Evolutionary conservation across 257 asterid genomes (phyloP), one percentile per base, ranked within the genome.

Genomic region (Linaria vulgaris): DNA sequence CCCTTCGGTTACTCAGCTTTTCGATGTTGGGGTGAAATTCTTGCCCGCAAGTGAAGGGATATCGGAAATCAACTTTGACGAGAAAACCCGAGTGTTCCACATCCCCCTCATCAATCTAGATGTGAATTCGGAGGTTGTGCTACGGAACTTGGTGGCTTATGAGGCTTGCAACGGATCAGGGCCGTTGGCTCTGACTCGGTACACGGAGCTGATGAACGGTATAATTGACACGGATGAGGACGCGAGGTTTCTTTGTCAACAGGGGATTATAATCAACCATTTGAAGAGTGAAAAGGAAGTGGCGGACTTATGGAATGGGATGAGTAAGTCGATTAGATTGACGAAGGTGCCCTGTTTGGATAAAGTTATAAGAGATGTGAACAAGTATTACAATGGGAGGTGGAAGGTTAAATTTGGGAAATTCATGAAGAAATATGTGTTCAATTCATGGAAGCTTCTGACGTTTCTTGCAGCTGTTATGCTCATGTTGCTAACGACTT

Each of bases 231-330:
- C 84, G 0, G 80, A 70, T 1, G 77, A 67, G 39, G 95, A 88
- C 38, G 96, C 76, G 0, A 74, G 30, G 75, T 6, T 75, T 3
- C 80, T 88, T 0, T 71, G 96, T 24, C 71, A 73, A 66, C 74
- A 48, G 38, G 94, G 96, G 74, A 62, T 88, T 4, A 73, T 86
- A 5, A 15, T 72, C 25, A 88, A 84, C 73, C 82, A 70, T n/a
- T 48, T 86, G 90, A 86, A 84, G 80, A 80, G 84, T 27, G 96
- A 86, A 47, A 63, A 52, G 38, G 95, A 80, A 38, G 87, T 84
- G 70, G 88, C 85, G 9, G 75, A 80, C 17, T 19, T 88, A 54
- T 88, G 96, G 95, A 86, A 88, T 31, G 92, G 90, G 64, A 84
- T 84, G 96, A 80, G 73, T 56, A 80, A 71, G 73, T 84, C 85